phyloP scores from a whole-genome alignment of 345 rosid genomes.

The Moricandia arvensis region DNA sequence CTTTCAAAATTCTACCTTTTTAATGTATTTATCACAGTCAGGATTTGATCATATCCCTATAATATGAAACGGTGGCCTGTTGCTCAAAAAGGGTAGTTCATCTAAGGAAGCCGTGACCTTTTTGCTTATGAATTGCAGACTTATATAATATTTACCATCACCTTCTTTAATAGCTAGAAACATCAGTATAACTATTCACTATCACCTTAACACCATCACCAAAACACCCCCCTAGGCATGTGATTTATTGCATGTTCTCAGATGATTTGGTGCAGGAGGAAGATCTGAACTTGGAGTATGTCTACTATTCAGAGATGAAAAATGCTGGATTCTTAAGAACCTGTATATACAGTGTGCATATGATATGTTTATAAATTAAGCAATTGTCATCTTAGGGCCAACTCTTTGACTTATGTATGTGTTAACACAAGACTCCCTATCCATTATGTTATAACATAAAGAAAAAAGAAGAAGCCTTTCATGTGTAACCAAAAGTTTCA shows the following conservation, averaged over 20 bases:
- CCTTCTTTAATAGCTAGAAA: background rate
- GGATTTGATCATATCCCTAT: too few relatives aligned
- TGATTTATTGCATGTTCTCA: background rate
- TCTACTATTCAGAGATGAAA: constrained; percentile 96
- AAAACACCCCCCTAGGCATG: background rate
- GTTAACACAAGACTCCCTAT: background rate
- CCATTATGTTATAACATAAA: background rate
- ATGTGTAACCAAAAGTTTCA: background rate
- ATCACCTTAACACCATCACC: background rate
- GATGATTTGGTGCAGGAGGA: constrained; percentile 62
- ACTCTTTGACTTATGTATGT: background rate
- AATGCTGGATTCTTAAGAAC: constrained; percentile 79
- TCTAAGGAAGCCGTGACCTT: too few relatives aligned
- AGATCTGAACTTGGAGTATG: constrained; percentile 78
- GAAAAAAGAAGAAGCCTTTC: background rate
- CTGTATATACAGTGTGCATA: constrained; percentile 28
- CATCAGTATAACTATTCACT: background rate
- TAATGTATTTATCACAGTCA: too few relatives aligned
- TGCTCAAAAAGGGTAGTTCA: too few relatives aligned
- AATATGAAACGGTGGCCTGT: too few relatives aligned
- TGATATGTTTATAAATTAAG: background rate
- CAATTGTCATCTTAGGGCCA: constrained; percentile 14
- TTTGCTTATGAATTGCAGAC: too few relatives aligned
- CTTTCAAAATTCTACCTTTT: too few relatives aligned
- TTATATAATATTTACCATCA: too few relatives aligned